These are phyloP conservation scores for Crithidia fasciculata DNA, from an alignment of 208 protist genomes.

Conservation along the genomic window DNA sequence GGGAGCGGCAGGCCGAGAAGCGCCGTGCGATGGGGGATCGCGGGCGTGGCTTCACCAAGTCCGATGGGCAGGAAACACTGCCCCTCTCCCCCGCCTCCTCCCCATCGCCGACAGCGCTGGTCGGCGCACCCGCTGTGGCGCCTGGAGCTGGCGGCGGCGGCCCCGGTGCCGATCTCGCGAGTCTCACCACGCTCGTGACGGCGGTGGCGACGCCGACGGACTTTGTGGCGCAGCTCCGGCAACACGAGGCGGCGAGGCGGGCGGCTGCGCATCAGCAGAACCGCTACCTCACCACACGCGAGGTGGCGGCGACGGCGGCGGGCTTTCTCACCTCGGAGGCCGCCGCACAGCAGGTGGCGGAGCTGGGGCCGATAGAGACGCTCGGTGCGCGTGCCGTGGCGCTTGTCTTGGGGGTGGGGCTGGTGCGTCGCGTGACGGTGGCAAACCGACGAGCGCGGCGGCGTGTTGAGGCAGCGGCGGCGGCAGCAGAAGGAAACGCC, in stretches of 20 bases:
- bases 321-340: conserved; percentile 19
- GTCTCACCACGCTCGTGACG: conserved; percentile 23
- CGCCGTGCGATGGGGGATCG: conserved; percentile 19
- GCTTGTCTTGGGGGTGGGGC: conserved; percentile 26
- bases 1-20: conserved; percentile 15
- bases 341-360: conserved; percentile 16
- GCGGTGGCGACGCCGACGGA: conserved; percentile 23
- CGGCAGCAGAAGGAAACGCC: neutral
- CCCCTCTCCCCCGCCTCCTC: conserved; percentile 7
- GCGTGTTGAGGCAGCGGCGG: conserved; percentile 9
- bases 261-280: conserved; percentile 19
- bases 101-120: conserved; percentile 5
- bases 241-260: conserved; percentile 25
- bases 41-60: conserved; percentile 3
- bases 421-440: conserved; percentile 27
- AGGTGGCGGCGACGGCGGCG: conserved; percentile 20
- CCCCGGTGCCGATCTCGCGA: conserved; percentile 11
- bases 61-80: conserved; percentile 20
- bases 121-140: conserved; percentile 12
- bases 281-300: conserved; percentile 23
- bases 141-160: neutral
- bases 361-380: conserved; percentile 4
- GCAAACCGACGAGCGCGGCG: conserved; percentile 20
- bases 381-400: conserved; percentile 14
- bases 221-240: conserved; percentile 28